Conservation (phyloP, 2,329 filamentous ascomycete species). For the Thermomyces lanuginosus region DNA sequence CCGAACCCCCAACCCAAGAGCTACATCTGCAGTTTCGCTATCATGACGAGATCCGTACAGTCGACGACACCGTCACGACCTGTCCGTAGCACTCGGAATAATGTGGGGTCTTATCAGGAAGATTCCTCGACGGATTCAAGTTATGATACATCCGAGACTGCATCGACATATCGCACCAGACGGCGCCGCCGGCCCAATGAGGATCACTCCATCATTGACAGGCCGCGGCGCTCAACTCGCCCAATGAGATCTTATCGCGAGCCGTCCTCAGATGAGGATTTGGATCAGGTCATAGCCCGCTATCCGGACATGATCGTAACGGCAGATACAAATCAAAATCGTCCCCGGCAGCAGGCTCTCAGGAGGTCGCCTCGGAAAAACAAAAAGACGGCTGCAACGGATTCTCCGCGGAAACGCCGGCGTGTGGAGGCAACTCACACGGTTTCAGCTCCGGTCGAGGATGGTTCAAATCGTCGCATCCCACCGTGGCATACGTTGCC, state of each 20-base stretch:
- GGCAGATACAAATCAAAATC: conserved; percentile 3
- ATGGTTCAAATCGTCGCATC: conserved; percentile 28
- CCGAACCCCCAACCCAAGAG: too few relatives aligned
- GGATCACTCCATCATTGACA: conserved; percentile 8
- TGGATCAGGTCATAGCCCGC: conserved; percentile 7
- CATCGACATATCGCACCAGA: conserved; percentile 2
- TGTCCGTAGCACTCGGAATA: conserved; percentile 19
- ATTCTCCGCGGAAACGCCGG: conserved; percentile 7
- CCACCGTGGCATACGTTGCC: conserved; percentile 47
- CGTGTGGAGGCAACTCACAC: conserved; percentile 6
- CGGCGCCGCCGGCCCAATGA: conserved; percentile 5
- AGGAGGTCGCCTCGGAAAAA: conserved; percentile 8
- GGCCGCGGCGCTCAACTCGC: conserved; percentile 15
- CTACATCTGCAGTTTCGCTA: background rate
- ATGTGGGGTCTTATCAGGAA: conserved; percentile 23
- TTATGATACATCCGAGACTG: conserved; percentile 14
- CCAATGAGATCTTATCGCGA: conserved; percentile 19
- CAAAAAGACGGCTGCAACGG: conserved; percentile 7
- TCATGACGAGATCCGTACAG: conserved; percentile 17
- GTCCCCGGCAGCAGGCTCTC: conserved; percentile 2
- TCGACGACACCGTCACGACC: conserved; percentile 14
- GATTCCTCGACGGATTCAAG: conserved; percentile 10
- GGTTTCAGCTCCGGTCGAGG: conserved; percentile 7
- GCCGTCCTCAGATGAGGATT: conserved; percentile 17
- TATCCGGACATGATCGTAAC: conserved; percentile 6